Evolutionary conservation across 305 asterid species (phyloP).

Genomic region (Rubia balearica): DNA sequence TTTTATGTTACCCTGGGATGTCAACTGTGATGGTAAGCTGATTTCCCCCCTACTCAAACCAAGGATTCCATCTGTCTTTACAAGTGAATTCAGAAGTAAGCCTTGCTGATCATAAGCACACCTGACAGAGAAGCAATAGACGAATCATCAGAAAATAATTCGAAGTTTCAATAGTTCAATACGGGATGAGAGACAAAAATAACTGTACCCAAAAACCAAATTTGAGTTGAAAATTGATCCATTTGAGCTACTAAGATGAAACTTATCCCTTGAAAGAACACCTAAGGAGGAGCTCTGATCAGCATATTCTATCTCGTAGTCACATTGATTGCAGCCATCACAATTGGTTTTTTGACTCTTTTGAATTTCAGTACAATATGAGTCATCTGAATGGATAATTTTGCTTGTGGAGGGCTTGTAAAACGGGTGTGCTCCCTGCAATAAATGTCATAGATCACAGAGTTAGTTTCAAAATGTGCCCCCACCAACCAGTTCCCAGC

Average conservation of each 20-base stretch:
- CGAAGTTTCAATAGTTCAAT: constrained; percentile 11
- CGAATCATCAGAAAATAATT: constrained; percentile 14
- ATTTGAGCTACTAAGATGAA: constrained; percentile 46
- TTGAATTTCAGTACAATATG: constrained; percentile 53
- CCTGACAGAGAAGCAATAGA: constrained; percentile 26
- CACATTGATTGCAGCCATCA: constrained; percentile 55
- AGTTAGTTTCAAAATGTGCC: not conserved
- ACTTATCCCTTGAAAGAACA: constrained; percentile 58
- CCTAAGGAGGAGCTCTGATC: constrained; percentile 74
- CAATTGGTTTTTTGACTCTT: constrained; percentile 30
- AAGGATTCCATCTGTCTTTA: constrained; percentile 66
- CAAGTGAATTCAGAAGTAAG: constrained; percentile 48
- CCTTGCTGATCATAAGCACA: constrained; percentile 91
- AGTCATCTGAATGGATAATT: constrained; percentile 41
- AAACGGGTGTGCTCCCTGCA: constrained; percentile 77
- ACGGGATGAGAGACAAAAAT: not conserved
- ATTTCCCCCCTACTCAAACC: constrained; percentile 64
- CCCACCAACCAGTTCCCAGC: not conserved
- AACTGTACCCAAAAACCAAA: constrained; percentile 57
- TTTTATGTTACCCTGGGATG: constrained; percentile 42
- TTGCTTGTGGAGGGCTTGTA: constrained; percentile 51
- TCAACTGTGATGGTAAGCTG: constrained; percentile 70
- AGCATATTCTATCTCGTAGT: constrained; percentile 73
- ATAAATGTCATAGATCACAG: constrained; percentile 9
- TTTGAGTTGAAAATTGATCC: constrained; percentile 44